Conservation (phyloP, 225 moss, liverwort and hornwort species). For the Asterella californica region DNA sequence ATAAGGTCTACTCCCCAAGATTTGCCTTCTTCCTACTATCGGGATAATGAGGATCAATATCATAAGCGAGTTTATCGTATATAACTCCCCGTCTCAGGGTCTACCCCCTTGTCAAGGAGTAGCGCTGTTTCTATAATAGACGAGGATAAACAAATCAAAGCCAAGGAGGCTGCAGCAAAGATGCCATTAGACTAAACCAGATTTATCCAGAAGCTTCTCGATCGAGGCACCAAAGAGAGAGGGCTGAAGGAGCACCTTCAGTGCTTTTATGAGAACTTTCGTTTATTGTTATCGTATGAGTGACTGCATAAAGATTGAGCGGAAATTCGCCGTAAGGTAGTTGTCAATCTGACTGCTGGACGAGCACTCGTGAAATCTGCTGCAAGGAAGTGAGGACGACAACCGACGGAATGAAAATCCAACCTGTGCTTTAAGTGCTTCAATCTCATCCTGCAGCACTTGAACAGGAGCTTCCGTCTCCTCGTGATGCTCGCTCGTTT, state of each 20-base stretch:
- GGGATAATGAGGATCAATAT: neutral
- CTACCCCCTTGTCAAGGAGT: neutral
- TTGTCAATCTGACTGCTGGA: neutral
- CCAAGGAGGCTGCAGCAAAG: neutral
- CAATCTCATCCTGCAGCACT: neutral
- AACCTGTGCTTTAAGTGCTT: slow-evolving; percentile 1
- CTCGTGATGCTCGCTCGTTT: neutral
- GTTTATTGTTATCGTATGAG: neutral
- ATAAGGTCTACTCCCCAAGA: neutral
- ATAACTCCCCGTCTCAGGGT: neutral
- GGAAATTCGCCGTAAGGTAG: neutral
- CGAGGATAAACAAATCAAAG: neutral
- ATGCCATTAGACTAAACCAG: neutral
- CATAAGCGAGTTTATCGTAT: neutral
- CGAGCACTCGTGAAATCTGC: neutral
- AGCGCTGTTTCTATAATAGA: neutral
- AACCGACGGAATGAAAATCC: neutral
- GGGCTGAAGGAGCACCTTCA: neutral
- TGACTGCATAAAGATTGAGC: neutral
- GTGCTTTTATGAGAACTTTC: too few relatives aligned
- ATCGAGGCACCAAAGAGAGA: neutral
- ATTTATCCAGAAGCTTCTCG: neutral
- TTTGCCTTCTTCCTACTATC: neutral
- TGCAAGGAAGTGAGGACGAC: neutral
- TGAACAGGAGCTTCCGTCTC: neutral